Evolutionary conservation across 1,284 basidiomycete species (phyloP).

Genomic region (Melanopsichium pennsylvanicum): DNA sequence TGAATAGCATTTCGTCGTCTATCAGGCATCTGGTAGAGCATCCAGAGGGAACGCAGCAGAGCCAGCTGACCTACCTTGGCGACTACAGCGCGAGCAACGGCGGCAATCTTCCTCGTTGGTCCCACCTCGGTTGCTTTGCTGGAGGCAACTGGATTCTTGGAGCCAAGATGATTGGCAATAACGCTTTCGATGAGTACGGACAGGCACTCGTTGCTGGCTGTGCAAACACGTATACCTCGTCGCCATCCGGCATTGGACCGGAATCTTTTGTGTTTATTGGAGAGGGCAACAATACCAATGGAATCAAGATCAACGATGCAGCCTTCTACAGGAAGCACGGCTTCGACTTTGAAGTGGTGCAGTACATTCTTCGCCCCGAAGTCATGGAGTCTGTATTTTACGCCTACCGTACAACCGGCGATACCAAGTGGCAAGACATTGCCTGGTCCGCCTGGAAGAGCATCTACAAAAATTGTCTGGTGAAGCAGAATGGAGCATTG

Average conservation of each 20-base stretch:
- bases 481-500: constrained; percentile 67
- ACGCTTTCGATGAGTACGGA: constrained; percentile 44
- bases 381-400: constrained; percentile 57
- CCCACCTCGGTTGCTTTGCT: constrained; percentile 57
- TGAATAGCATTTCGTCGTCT: constrained; percentile 35
- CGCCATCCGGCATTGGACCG: constrained; percentile 55
- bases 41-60: constrained; percentile 29
- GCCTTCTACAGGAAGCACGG: constrained; percentile 46
- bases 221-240: constrained; percentile 46
- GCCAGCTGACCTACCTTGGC: constrained; percentile 38
- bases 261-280: constrained; percentile 53
- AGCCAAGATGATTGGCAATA: constrained; percentile 42
- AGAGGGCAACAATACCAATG: constrained; percentile 28
- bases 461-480: constrained; percentile 79
- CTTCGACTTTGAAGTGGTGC: constrained; percentile 46
- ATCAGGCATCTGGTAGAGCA: constrained; percentile 49
- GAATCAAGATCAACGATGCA: constrained; percentile 33
- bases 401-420: constrained; percentile 55
- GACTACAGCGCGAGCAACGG: constrained; percentile 45
- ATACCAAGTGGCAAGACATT: constrained; percentile 72
- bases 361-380: constrained; percentile 57
- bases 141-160: constrained; percentile 60
- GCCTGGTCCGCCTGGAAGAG: constrained; percentile 89
- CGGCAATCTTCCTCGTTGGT: constrained; percentile 42
- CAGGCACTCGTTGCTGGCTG: constrained; percentile 43